Evolutionary conservation across 495 filamentous ascomycete species (phyloP).

Genomic region (Penicillium mononematosum): DNA sequence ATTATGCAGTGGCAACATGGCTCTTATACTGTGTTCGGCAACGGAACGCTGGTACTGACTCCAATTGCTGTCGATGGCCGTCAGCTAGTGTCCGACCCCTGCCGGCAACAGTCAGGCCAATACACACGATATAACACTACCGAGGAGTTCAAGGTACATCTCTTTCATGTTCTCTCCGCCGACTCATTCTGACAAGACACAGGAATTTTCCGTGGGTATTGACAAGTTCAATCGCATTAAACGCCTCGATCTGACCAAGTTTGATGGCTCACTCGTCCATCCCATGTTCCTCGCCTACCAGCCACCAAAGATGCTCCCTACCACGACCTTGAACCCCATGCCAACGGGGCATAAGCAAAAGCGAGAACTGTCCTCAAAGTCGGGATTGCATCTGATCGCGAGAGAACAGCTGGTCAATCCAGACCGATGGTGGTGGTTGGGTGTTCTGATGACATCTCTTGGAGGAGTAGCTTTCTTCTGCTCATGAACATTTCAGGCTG

Average conservation of each 20-base stretch:
- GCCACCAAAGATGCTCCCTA: constrained; percentile 75
- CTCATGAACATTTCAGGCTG: constrained; percentile 21
- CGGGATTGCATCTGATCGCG: constrained; percentile 32
- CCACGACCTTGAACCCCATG: constrained; percentile 62
- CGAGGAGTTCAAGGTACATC: constrained; percentile 61
- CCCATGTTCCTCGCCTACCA: constrained; percentile 70
- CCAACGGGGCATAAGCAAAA: constrained; percentile 23
- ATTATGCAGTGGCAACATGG: constrained; percentile 83
- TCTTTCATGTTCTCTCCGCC: neutral
- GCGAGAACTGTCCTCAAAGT: constrained; percentile 15
- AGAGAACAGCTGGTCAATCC: constrained; percentile 51
- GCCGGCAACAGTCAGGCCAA: constrained; percentile 46
- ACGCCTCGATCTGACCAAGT: constrained; percentile 64
- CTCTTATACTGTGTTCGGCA: constrained; percentile 51
- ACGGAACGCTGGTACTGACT: constrained; percentile 59
- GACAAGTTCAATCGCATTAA: constrained; percentile 63
- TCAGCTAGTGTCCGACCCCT: constrained; percentile 69
- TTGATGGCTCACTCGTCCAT: constrained; percentile 66
- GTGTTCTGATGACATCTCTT: constrained; percentile 62
- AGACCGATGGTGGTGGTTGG: constrained; percentile 68
- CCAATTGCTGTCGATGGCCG: constrained; percentile 71
- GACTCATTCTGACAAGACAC: constrained; percentile 19
- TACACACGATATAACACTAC: constrained; percentile 71
- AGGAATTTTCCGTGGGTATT: constrained; percentile 61
- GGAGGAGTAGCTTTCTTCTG: constrained; percentile 47